Evolutionary conservation across 768 basidiomycete species (phyloP).

Genomic region (Agrocybe pediades): DNA sequence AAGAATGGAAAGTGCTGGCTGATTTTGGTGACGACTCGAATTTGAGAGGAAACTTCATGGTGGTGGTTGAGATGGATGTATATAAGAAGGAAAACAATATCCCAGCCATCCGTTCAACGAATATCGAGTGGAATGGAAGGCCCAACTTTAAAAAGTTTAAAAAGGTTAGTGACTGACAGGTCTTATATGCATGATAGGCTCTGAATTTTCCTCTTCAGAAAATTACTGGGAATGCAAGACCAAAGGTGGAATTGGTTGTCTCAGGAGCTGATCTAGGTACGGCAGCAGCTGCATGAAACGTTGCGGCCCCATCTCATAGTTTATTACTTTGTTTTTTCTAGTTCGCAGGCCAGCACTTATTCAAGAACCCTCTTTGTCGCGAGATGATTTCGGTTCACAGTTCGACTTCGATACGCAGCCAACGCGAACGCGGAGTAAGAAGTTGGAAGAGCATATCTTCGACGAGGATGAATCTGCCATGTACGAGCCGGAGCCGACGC

Average conservation of each 20-base stretch:
- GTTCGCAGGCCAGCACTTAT: too few relatives aligned
- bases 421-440: neutral
- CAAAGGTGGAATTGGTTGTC: conserved; percentile 52
- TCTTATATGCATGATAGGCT: neutral
- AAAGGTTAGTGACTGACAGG: conserved; percentile 32
- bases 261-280: conserved; percentile 49
- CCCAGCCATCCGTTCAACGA: conserved; percentile 17
- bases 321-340: too few relatives aligned
- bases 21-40: conserved; percentile 66
- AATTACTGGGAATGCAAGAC: conserved; percentile 22
- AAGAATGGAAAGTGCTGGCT: conserved; percentile 61
- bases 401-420: conserved; percentile 13
- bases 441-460: conserved; percentile 8
- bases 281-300: too few relatives aligned
- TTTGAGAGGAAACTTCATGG: conserved; percentile 79
- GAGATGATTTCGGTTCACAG: conserved; percentile 9
- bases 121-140: conserved; percentile 46
- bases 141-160: conserved; percentile 82
- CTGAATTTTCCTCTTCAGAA: conserved; percentile 24
- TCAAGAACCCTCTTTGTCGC: too few relatives aligned
- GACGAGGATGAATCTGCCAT: conserved; percentile 33
- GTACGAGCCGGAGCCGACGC: conserved; percentile 26
- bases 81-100: conserved; percentile 32
- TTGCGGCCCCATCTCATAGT: too few relatives aligned
- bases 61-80: conserved; percentile 67